These are phyloP conservation scores for Baudoinia panamericana DNA, from an alignment of 495 filamentous ascomycete genomes.

Conservation along the genomic window DNA sequence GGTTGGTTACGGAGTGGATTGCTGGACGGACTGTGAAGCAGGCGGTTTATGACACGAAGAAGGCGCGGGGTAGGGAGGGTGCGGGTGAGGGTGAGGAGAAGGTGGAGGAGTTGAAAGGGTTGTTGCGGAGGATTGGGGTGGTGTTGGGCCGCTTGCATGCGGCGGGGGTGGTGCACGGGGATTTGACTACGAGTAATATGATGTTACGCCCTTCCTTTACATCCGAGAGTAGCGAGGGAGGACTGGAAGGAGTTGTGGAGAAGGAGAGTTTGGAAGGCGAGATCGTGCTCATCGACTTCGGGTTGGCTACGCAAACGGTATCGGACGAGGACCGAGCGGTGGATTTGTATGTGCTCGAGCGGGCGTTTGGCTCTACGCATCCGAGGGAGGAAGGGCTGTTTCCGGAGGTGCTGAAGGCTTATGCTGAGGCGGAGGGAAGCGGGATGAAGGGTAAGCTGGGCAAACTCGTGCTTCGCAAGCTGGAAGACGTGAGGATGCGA, in stretches of 20 bases:
- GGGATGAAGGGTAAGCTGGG: constrained; percentile 38
- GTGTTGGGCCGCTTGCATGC: constrained; percentile 71
- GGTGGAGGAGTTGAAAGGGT: constrained; percentile 33
- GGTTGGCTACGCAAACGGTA: constrained; percentile 67
- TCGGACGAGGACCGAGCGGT: constrained; percentile 90
- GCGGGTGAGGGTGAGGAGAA: constrained; percentile 17
- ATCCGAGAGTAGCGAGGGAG: not conserved
- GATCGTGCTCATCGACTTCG: constrained; percentile 89
- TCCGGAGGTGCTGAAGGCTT: constrained; percentile 42
- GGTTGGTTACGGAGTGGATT: constrained; percentile 80
- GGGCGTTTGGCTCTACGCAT: constrained; percentile 93
- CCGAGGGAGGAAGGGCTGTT: constrained; percentile 73
- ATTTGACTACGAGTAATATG: constrained; percentile 94
- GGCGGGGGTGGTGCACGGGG: constrained; percentile 78
- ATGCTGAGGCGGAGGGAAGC: constrained; percentile 36
- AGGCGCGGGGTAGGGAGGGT: not conserved
- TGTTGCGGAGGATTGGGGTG: constrained; percentile 61
- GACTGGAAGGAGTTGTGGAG: not conserved
- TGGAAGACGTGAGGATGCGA: constrained; percentile 90
- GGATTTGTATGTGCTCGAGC: constrained; percentile 90
- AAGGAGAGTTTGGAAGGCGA: constrained; percentile 43
- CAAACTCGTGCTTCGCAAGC: constrained; percentile 50
- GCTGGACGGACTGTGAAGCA: constrained; percentile 16
- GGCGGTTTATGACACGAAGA: not conserved
- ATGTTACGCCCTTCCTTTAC: constrained; percentile 50